Base-by-base conservation (phyloP, 2,329 filamentous ascomycete genomes). In the Arachnomyces sp. region DNA sequence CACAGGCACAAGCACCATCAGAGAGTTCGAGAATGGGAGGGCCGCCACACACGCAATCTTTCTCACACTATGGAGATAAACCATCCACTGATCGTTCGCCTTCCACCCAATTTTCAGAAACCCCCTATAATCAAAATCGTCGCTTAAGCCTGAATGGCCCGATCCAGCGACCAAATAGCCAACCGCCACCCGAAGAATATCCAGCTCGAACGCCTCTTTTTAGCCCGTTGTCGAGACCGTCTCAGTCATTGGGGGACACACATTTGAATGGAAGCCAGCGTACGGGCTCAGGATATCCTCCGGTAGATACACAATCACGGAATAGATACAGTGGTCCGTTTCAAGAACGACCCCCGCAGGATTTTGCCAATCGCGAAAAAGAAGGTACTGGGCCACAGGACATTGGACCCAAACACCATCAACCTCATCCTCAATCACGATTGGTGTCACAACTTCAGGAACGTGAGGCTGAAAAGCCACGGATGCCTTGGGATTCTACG, bases 141-240 rank as follows among this genome's bases (percentile, higher is more conserved):
- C 62, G 66, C n/a, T 57, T 62, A 47, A 69, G 67, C 43, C 57
- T 68, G 30, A 64, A 57, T 40, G 65, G 61, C n/a, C 59, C 65
- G 3, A 60, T 64, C 28, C 59, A 62, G 42, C 59, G 67, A 34
- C 61, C 66, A 6, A 68, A 53, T 42, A 69, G 63, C 33, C 63
- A 66, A 36, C 62, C 63, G 14, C 60, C 57, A 28, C 58, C 63
- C 30, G 54, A 61, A 13, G 63, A 66, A 25, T 44, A 50, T n/a
- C 39, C 55, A 3, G 40, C 52, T 14, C 57, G 62, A 29, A 41
- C 56, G 3, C 50, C 60, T 2, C 54, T 56, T 7, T 66, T 64
- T 41, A 63, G 60, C 30, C 61, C 62, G 3, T 48, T 59, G 12
- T 51, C 56, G 4, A 55, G 60, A 25, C 47, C 57, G 5, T 45